Conservation (phyloP, 2,329 filamentous ascomycete species). For the Graphiopsis chlorocephala region DNA sequence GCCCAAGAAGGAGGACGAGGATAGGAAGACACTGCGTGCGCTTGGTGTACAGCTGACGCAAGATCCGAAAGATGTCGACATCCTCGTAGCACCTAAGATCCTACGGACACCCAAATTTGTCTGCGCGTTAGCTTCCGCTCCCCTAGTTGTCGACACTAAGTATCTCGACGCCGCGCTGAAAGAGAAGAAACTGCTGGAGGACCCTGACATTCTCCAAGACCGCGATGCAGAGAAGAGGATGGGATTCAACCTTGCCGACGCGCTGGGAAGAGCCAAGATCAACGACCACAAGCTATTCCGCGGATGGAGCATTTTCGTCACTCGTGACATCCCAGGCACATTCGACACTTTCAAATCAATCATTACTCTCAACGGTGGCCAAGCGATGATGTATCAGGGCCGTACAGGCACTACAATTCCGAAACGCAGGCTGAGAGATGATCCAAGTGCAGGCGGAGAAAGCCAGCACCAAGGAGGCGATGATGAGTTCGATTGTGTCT, state of each 20-base stretch:
- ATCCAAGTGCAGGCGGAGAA: conserved; percentile 57
- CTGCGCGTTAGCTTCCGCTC: conserved; percentile 76
- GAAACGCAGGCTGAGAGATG: conserved; percentile 50
- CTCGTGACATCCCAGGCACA: conserved; percentile 73
- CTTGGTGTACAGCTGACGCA: conserved; percentile 81
- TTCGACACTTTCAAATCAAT: conserved; percentile 83
- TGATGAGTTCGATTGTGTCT: conserved; percentile 61
- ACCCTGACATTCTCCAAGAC: conserved; percentile 67
- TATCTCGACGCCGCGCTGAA: conserved; percentile 79
- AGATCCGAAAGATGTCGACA: conserved; percentile 73
- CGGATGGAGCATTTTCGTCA: conserved; percentile 79
- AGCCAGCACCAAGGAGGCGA: conserved; percentile 49
- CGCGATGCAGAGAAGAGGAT: conserved; percentile 69
- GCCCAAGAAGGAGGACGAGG: conserved; percentile 69
- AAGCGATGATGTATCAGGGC: conserved; percentile 73
- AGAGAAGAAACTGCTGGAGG: conserved; percentile 57
- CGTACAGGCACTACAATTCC: conserved; percentile 61
- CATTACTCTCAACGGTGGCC: conserved; percentile 82
- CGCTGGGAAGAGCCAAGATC: conserved; percentile 66
- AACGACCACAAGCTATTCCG: conserved; percentile 75
- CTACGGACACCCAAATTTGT: conserved; percentile 94
- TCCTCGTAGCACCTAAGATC: conserved; percentile 81
- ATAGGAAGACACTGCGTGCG: conserved; percentile 78
- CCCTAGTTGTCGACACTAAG: conserved; percentile 69
- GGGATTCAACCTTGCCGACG: conserved; percentile 65